Percentiles rank a stretch among this genome's conserved stretches.
Evolutionary conservation across 306 rosid species (phyloP).

Genomic region (Corylus heterophylla): DNA sequence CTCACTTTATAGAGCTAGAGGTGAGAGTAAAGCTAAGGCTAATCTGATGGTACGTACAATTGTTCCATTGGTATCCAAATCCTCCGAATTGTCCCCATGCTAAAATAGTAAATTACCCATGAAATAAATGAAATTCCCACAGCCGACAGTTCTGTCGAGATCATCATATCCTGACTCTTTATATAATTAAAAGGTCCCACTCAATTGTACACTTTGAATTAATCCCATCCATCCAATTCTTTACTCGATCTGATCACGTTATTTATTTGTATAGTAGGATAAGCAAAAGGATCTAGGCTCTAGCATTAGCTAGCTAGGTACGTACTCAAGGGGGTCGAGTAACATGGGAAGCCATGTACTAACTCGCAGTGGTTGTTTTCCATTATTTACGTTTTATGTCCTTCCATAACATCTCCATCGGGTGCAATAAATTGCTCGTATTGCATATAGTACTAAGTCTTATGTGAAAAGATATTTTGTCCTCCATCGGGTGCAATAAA

Average conservation of each 20-base stretch:
- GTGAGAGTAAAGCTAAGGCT: too few relatives aligned
- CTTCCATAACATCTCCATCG: too few relatives aligned
- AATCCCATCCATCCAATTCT: not conserved
- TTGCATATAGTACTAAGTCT: too few relatives aligned
- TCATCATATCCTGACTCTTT: too few relatives aligned
- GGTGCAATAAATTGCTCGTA: too few relatives aligned
- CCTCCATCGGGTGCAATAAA: too few relatives aligned
- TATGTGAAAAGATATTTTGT: too few relatives aligned
- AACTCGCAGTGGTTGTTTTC: not conserved
- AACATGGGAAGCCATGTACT: slow-evolving; percentile 16
- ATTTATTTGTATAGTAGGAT: not conserved
- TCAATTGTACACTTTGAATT: too few relatives aligned
- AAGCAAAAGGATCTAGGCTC: not conserved
- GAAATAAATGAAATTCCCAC: not conserved
- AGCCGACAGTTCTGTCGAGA: not conserved
- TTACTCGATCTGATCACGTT: not conserved
- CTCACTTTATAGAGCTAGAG: too few relatives aligned
- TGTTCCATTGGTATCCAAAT: not conserved
- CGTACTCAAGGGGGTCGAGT: not conserved
- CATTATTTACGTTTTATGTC: slow-evolving; percentile 7
- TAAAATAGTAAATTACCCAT: not conserved
- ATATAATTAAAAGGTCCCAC: not conserved
- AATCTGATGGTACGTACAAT: not conserved
- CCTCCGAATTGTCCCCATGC: not conserved
- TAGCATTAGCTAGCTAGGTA: not conserved